phyloP scores from a whole-genome alignment of 306 rosid species.

The Rosa multiflora region DNA sequence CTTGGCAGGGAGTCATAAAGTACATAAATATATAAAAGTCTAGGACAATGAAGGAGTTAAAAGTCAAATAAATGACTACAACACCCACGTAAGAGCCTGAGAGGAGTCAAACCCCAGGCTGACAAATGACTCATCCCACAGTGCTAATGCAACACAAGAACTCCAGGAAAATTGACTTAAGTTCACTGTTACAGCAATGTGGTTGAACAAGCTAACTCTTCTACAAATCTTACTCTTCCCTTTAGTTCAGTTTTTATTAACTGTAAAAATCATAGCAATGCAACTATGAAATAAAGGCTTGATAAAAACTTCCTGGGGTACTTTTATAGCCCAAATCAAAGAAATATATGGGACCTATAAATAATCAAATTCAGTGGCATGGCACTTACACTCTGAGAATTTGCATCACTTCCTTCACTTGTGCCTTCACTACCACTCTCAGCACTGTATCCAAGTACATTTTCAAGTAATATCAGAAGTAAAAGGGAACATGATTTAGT shows the following conservation, averaged over 20 bases:
- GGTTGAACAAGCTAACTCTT: not conserved
- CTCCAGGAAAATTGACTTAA: too few species aligned
- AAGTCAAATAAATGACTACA: not conserved
- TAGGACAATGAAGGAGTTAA: not conserved
- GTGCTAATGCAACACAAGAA: too few species aligned
- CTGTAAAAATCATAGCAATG: not conserved
- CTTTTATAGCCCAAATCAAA: not conserved
- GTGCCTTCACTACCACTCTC: slow-evolving; percentile 92
- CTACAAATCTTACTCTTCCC: not conserved
- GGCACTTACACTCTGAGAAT: slow-evolving; percentile 87
- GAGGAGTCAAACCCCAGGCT: not conserved
- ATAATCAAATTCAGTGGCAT: slow-evolving; percentile 13
- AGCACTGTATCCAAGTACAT: slow-evolving; percentile 65
- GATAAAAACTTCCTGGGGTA: not conserved
- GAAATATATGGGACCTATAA: slow-evolving; percentile 12
- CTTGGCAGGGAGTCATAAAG: not conserved
- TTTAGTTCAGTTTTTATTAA: not conserved
- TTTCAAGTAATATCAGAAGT: slow-evolving; percentile 37
- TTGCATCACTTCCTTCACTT: slow-evolving; percentile 93
- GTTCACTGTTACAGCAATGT: not conserved
- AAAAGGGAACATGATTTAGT: not conserved
- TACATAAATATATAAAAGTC: not conserved
- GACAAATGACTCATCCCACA: not conserved
- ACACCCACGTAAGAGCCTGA: not conserved
- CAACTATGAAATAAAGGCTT: not conserved